These are phyloP conservation scores for Rutstroemia sp. DNA, from an alignment of 2,329 filamentous ascomycete genomes.

Conservation along the genomic window DNA sequence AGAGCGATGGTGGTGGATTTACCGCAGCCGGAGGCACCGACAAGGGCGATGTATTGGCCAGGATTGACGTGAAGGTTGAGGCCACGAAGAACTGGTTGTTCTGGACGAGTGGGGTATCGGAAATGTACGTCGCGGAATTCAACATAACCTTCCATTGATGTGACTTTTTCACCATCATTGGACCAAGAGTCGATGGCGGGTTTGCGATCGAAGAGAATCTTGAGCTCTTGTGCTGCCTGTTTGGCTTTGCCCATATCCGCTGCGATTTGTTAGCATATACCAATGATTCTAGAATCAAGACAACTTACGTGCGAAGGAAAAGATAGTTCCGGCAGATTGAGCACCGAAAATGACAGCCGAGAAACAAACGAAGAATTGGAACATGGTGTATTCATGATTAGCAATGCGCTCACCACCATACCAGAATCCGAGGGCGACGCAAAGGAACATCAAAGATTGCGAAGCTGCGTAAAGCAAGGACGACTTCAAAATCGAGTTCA, in stretches of 20 bases:
- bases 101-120: conserved; percentile 83
- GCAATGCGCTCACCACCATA: conserved; percentile 76
- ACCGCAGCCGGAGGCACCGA: conserved; percentile 90
- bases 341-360: conserved; percentile 82
- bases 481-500: conserved; percentile 69
- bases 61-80: conserved; percentile 67
- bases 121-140: conserved; percentile 94
- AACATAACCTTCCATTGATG: conserved; percentile 64
- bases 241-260: conserved; percentile 90
- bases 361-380: conserved; percentile 91
- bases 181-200: conserved; percentile 82
- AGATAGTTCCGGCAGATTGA: conserved; percentile 84
- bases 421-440: conserved; percentile 86
- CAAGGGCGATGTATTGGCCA: conserved; percentile 79
- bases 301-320: conserved; percentile 63
- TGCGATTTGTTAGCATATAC: conserved; percentile 15
- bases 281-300: not conserved
- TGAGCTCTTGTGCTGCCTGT: conserved; percentile 72
- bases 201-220: conserved; percentile 74
- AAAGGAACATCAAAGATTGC: conserved; percentile 77
- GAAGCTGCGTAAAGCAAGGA: conserved; percentile 75
- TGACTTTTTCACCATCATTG: conserved; percentile 54
- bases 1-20: conserved; percentile 92
- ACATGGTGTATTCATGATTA: conserved; percentile 62
- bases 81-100: conserved; percentile 86